Conservation (phyloP, 75 land plant genomes). For the Picea glauca region DNA sequence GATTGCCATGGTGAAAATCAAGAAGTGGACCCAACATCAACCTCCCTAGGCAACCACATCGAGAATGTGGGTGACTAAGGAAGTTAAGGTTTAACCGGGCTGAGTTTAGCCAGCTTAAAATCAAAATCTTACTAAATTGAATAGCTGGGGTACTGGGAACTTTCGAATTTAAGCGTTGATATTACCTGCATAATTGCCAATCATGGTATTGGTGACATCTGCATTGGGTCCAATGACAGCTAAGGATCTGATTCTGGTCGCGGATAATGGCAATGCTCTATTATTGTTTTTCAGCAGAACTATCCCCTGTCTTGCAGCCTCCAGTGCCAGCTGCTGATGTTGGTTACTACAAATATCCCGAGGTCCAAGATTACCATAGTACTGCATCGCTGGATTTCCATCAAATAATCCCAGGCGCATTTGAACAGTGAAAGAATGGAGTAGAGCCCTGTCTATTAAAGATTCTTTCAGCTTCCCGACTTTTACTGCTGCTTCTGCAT, state of each 20-base stretch:
- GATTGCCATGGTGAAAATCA: too few species aligned
- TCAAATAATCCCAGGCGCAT: constrained; percentile 89
- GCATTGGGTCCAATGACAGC: constrained; percentile 63
- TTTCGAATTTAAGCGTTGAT: too few species aligned
- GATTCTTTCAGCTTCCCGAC: constrained; percentile 39
- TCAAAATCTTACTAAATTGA: too few species aligned
- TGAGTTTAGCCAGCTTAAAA: too few species aligned
- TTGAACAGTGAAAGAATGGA: constrained; percentile 50
- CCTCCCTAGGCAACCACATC: too few species aligned
- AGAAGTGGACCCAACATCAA: too few species aligned
- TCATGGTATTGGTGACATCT: constrained; percentile 48
- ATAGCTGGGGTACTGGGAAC: too few species aligned
- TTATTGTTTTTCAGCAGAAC: constrained; percentile 72
- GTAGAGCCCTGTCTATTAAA: constrained; percentile 41
- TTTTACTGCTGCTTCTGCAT: constrained; percentile 48
- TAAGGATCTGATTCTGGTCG: constrained; percentile 23
- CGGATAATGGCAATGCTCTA: constrained; percentile 28
- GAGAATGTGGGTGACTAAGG: too few species aligned
- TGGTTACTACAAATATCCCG: constrained; percentile 52
- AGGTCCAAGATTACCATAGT: constrained; percentile 57
- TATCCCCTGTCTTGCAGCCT: constrained; percentile 76
- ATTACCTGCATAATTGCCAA: constrained; percentile 76
- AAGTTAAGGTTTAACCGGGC: too few species aligned
- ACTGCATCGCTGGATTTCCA: constrained; percentile 58
- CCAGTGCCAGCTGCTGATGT: constrained; percentile 62